Percentiles rank a stretch among this genome's conserved stretches.
phyloP scores from a whole-genome alignment of 345 rosid genomes.

The Mangifera indica region DNA sequence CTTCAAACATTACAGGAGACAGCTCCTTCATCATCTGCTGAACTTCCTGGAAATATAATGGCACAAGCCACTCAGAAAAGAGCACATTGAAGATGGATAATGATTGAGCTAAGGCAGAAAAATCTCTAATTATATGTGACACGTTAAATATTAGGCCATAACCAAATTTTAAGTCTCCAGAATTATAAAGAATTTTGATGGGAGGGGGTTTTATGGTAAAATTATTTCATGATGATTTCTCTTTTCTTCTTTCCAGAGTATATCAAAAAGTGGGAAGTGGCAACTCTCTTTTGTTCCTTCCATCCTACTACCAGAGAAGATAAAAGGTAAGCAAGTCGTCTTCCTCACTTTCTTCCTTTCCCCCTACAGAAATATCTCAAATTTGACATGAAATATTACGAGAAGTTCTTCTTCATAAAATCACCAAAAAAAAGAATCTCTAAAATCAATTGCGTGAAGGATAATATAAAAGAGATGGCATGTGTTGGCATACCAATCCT shows the following conservation, averaged over 20 bases:
- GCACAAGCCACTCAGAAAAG: conserved; percentile 12
- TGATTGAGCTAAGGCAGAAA: not conserved
- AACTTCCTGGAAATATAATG: conserved; percentile 62
- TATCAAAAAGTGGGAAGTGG: not conserved
- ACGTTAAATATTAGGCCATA: not conserved
- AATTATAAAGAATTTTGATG: not conserved
- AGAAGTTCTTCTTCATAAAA: not conserved
- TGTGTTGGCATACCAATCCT: conserved; percentile 65
- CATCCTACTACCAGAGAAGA: not conserved
- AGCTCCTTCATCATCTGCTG: conserved; percentile 63
- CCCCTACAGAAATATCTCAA: not conserved
- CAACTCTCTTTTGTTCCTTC: not conserved
- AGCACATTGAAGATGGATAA: not conserved
- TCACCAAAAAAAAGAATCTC: not conserved
- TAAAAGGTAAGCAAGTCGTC: not conserved
- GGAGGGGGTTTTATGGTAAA: not conserved
- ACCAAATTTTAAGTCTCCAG: not conserved
- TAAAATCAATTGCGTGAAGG: conserved; percentile 4
- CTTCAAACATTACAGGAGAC: conserved; percentile 77
- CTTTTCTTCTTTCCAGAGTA: not conserved
- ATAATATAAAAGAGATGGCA: not conserved
- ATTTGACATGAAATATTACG: not conserved
- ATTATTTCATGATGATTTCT: not conserved
- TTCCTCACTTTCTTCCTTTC: not conserved
- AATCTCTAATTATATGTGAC: not conserved